Evolutionary conservation across 2,329 filamentous ascomycete species (phyloP), one percentile per base, ranked within the genome.

Genomic region (Pyricularia pennisetigena): DNA sequence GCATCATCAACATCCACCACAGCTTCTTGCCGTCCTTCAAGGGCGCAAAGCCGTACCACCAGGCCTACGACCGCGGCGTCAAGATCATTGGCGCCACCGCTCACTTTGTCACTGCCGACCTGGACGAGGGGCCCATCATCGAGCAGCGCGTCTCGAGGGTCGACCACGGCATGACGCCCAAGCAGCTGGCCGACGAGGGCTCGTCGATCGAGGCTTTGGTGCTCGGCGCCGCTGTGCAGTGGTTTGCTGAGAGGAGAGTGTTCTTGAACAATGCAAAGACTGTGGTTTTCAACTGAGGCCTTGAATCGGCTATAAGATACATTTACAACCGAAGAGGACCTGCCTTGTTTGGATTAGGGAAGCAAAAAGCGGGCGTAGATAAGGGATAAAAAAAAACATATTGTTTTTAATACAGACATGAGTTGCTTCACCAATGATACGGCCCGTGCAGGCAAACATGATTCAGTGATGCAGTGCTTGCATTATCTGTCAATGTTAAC

Each of bases 1-100:
- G 88, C 76, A 95, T 95, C 80, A 94, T 95, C 89, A 95, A 95
- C 81, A 94, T 95, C 79, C 92, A 95, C 81, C 92, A 95, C 81
- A 90, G 86, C 72, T 95, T 95, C 86, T 78, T 95, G 83, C 92
- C 92, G 0, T 89, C 86, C 10, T 95, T 95, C 86, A 95, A 95
- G 84, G 92, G 92, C 70, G 92, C 92, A 32, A 93, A 92, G 80
- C 92, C 92, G 3, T 95, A 95, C 79, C 92, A 94, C 78, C 92
- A 95, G 82, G 92, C 92, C 8, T 94, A 91, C 76, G 91, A 94
- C 71, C 86, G 91, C 30, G 92, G 92, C 70, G 92, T 95, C 72
- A 95, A 95, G 85, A 94, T 95, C 73, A 93, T 94, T 69, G 92
- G 92, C 69, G 92, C 92, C 28, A 93, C 91, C 2, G 92, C 92